Conservation (phyloP, 148 eudicot genomes). For the Rhododendron henanense region DNA sequence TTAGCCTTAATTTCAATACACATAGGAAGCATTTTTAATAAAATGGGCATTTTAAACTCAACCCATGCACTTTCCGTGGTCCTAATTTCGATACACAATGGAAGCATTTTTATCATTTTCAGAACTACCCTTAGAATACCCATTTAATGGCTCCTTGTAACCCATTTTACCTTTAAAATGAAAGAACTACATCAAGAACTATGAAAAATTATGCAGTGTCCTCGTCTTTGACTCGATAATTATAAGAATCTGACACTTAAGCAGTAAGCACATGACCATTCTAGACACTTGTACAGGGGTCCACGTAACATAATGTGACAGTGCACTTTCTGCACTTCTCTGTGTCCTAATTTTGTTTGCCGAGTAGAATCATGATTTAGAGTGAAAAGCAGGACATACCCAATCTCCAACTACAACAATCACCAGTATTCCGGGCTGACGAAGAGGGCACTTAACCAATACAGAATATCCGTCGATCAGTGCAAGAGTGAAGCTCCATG, state of each 20-base stretch:
- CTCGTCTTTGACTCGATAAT: background rate
- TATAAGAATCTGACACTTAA: background rate
- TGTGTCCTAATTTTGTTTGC: background rate
- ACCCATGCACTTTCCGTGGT: background rate
- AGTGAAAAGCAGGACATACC: slow-evolving; percentile 27
- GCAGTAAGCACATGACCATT: background rate
- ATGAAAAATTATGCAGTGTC: background rate
- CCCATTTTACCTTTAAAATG: background rate
- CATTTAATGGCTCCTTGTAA: background rate
- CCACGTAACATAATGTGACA: background rate
- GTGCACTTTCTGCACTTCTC: background rate
- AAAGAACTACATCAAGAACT: background rate
- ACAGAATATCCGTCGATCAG: slow-evolving; percentile 47
- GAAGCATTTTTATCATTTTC: background rate
- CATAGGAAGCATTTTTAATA: background rate
- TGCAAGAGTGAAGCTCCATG: slow-evolving; percentile 58
- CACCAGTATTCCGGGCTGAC: slow-evolving; percentile 32
- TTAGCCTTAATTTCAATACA: background rate
- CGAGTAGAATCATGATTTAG: background rate
- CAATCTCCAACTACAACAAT: slow-evolving; percentile 43
- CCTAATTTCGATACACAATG: background rate
- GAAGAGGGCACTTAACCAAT: slow-evolving; percentile 38
- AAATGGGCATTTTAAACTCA: too few relatives aligned
- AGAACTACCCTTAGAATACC: background rate
- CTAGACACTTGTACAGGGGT: background rate